Base-by-base conservation (phyloP, 495 filamentous ascomycete species). In the Hypoxylon fuscum region DNA sequence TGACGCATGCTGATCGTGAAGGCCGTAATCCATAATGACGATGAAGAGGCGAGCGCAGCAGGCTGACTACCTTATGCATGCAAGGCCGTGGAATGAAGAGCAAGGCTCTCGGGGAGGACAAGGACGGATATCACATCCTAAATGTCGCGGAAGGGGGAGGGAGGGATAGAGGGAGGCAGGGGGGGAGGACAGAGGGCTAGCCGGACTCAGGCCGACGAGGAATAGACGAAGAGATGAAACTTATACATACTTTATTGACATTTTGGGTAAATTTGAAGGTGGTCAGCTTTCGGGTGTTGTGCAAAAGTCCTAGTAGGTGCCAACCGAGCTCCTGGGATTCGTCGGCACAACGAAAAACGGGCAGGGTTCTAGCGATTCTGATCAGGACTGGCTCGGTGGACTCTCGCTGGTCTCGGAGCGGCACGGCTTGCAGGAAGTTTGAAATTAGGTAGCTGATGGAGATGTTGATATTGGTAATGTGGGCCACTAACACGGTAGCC, bases 191-290 rank as follows among this genome's bases (percentile, higher is more conserved):
- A 42, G 23, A 32, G 38, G 47, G 15, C 37, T 51, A 45, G 46
- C 45, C 48, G 44, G 48, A 48, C 50, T 52, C 49, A 58, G 29
- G 64, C 32, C 43, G 59, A 59, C 41, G 37, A 40, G 47, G 62
- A 64, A 40, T 47, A 51, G 58, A 64, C 38, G 48, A 55, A 12
- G 51, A 65, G 46, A 20, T 62, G 62, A 67, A 43, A 43, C 62
- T 70, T 53, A 65, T 68, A 82, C 83, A 74, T 82, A 88, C 85
- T 88, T 87, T 81, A 88, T 81, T 78, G 85, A 88, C 85, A 88
- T 88, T 72, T 77, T 80, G 68, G 56, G 34, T 20, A 71, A 77
- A 69, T 62, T 72, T 68, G 68, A 61, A 73, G 73, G 71, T 76
- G 72, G 69, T 73, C 74, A 74, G 74, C 74, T 74, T 71, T 72